These are phyloP conservation scores for Singerocomus inundabilis DNA, from an alignment of 1,284 basidiomycete genomes.

Conservation along the genomic window DNA sequence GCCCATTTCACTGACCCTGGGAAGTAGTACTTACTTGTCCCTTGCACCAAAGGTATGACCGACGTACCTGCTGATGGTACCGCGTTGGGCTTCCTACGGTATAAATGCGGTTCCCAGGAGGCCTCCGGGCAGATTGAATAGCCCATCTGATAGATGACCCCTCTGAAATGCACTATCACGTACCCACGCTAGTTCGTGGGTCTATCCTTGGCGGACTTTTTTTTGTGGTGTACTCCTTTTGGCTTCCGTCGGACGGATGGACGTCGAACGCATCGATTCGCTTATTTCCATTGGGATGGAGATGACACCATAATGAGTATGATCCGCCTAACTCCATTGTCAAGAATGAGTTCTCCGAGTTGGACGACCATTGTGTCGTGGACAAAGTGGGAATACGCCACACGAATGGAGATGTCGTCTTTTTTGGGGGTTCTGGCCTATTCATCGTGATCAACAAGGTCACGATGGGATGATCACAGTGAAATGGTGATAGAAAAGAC, in stretches of 20 bases:
- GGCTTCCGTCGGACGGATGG: constrained; percentile 1
- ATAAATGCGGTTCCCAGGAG: neutral
- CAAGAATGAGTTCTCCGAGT: too few species aligned
- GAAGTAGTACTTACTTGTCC: neutral
- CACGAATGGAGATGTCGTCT: neutral
- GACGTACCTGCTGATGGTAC: constrained; percentile 3
- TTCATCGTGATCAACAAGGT: neutral
- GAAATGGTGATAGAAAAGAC: neutral
- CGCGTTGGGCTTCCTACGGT: constrained; percentile 12
- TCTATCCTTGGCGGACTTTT: constrained; percentile 6
- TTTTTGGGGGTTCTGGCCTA: neutral
- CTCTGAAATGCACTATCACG: constrained; percentile 4
- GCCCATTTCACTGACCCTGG: neutral
- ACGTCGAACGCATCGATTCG: neutral
- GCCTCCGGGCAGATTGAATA: neutral
- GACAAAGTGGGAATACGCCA: neutral
- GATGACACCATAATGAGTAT: too few species aligned
- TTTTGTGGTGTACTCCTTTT: constrained; percentile 13
- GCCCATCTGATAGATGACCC: constrained; percentile 1
- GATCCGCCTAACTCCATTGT: constrained; percentile 8
- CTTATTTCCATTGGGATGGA: neutral
- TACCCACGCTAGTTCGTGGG: neutral
- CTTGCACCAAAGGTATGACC: neutral
- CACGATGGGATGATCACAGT: neutral
- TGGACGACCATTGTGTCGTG: too few species aligned